Percentiles rank a stretch among this genome's conserved stretches.
Evolutionary conservation across 768 basidiomycete species (phyloP).

Genomic region (Candolleomyces aberdarensis): DNA sequence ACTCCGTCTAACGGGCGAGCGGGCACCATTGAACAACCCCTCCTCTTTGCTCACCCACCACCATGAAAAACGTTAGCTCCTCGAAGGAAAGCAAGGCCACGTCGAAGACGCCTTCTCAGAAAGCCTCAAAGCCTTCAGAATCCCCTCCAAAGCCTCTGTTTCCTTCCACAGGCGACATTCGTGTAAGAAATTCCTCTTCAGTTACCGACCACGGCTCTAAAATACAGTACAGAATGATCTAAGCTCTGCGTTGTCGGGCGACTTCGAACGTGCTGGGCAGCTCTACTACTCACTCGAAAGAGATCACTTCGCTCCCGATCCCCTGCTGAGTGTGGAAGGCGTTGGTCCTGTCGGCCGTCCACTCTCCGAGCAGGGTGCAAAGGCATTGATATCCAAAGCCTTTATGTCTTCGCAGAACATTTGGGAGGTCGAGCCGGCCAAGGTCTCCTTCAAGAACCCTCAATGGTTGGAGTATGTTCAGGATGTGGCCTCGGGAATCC

Average conservation of each 20-base stretch:
- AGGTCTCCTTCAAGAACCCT: conserved; percentile 38
- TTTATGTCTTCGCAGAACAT: conserved; percentile 41
- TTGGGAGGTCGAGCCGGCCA: conserved; percentile 45
- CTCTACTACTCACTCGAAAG: conserved; percentile 23
- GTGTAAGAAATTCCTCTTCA: too few relatives aligned
- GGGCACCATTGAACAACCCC: too few relatives aligned
- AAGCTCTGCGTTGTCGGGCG: conserved; percentile 22
- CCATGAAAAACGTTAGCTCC: too few relatives aligned
- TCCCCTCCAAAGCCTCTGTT: too few relatives aligned
- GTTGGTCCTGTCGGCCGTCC: conserved; percentile 44
- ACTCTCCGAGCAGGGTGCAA: conserved; percentile 36
- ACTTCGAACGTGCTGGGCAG: conserved; percentile 30
- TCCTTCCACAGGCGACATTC: too few relatives aligned
- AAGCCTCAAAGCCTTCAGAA: too few relatives aligned
- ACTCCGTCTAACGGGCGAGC: too few relatives aligned
- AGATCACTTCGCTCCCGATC: conserved; percentile 35
- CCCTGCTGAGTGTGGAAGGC: conserved; percentile 34
- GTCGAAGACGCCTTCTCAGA: too few relatives aligned
- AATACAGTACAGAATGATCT: conserved; percentile 25
- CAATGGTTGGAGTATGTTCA: conserved; percentile 36
- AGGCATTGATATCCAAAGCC: conserved; percentile 30
- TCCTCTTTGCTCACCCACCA: too few relatives aligned
- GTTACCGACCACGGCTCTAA: too few relatives aligned
- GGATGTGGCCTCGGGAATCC: conserved; percentile 21
- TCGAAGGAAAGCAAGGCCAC: too few relatives aligned